Evolutionary conservation across 176 grass and related monocot genomes (phyloP).

Genomic region (Hordeum vulgare): DNA sequence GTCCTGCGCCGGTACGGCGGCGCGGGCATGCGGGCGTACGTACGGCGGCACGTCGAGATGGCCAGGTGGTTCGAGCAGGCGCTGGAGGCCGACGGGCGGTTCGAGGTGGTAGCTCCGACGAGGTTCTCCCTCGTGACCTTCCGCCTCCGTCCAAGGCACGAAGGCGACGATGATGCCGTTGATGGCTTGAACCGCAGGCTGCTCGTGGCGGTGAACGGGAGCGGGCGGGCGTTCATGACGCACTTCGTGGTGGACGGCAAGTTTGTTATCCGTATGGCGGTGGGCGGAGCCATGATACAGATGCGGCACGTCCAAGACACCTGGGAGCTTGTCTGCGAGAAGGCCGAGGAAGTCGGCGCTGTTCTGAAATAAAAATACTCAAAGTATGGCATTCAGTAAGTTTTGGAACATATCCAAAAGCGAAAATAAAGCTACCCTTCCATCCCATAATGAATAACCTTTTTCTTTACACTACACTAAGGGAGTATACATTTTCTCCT

Average conservation of each 20-base stretch:
- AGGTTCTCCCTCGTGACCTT: not conserved
- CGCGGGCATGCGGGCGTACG: not conserved
- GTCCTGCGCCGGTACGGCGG: not conserved
- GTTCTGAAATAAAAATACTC: no score
- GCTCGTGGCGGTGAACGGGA: not conserved
- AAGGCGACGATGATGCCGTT: not conserved
- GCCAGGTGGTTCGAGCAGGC: not conserved
- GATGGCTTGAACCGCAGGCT: not conserved
- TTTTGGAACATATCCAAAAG: no score
- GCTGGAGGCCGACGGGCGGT: not conserved
- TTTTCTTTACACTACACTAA: no score
- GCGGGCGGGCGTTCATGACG: not conserved
- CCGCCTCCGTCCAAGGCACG: not conserved
- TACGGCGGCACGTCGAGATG: not conserved
- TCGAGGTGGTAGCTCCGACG: not conserved
- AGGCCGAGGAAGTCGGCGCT: not conserved
- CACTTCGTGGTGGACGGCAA: not conserved
- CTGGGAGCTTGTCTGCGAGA: slow-evolving; percentile 36
- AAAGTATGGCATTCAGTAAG: no score
- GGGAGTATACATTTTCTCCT: no score
- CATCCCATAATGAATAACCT: no score
- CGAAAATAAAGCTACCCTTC: no score
- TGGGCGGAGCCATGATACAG: slow-evolving; percentile 14
- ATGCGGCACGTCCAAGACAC: slow-evolving; percentile 26
- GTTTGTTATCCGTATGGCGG: not conserved